These are phyloP conservation scores for Petrea volubilis DNA, from an alignment of 257 asterid species.

Conservation along the genomic window DNA sequence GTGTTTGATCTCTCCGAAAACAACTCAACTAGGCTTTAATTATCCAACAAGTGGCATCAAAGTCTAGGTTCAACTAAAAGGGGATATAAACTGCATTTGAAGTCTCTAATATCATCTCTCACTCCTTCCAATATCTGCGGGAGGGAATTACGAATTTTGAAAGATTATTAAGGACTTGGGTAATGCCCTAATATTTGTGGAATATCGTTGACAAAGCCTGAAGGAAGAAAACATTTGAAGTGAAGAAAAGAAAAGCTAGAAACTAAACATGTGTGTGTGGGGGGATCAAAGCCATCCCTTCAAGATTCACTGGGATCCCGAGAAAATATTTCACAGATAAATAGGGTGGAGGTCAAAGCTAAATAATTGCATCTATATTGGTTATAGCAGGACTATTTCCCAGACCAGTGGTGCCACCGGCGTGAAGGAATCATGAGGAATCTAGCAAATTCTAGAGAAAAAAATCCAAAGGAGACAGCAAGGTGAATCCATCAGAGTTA, in stretches of 20 bases:
- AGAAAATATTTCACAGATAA: too few relatives aligned
- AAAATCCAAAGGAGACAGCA: not conserved
- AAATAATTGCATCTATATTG: too few relatives aligned
- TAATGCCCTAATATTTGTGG: not conserved
- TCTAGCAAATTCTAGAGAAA: not conserved
- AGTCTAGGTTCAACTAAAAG: not conserved
- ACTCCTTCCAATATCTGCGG: not conserved
- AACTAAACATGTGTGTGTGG: too few relatives aligned
- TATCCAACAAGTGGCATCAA: not conserved
- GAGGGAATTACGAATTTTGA: not conserved
- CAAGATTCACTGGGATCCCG: too few relatives aligned
- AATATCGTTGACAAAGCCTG: not conserved
- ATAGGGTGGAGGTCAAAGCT: not conserved
- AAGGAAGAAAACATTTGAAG: not conserved
- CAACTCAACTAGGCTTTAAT: not conserved
- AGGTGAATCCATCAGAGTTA: not conserved
- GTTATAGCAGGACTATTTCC: not conserved
- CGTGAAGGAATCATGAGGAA: not conserved
- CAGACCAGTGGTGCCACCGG: not conserved
- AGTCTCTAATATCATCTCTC: not conserved
- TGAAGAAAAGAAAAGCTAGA: not conserved
- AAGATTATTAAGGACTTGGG: not conserved
- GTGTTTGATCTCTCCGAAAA: not conserved
- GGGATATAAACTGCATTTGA: not conserved
- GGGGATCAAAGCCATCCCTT: too few relatives aligned